phyloP scores from a whole-genome alignment of 208 protist species.

The Wallacemonas sp. region DNA sequence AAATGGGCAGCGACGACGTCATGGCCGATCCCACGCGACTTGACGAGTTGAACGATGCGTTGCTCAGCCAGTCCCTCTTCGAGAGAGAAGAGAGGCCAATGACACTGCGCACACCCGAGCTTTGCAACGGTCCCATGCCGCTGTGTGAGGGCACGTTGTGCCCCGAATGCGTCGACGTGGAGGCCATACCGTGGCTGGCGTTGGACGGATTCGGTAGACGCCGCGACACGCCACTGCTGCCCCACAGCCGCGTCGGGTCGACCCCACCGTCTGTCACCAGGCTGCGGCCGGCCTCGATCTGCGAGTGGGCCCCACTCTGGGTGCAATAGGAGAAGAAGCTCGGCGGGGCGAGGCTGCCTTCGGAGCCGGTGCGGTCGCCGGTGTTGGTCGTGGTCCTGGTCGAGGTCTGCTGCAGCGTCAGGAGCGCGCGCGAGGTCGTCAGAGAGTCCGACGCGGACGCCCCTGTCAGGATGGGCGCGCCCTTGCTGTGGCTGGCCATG shows the following conservation, averaged over 20 bases:
- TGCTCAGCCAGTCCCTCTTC: neutral
- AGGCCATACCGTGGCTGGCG: neutral
- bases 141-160: neutral
- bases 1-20: slow-evolving; percentile 6
- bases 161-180: neutral
- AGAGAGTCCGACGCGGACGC: neutral
- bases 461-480: neutral
- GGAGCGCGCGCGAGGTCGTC: neutral
- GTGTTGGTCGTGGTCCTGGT: neutral
- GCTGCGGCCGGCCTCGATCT: neutral
- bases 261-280: too few species aligned
- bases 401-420: neutral
- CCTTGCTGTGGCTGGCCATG: neutral
- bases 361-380: neutral
- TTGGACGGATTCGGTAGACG: neutral
- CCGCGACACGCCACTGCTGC: neutral
- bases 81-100: neutral
- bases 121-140: neutral
- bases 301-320: neutral
- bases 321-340: neutral
- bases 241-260: neutral
- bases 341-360: neutral
- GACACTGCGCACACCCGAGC: neutral
- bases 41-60: neutral
- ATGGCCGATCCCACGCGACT: neutral